A percentile compares a stretch with the other conserved stretches of the same genome.
These are phyloP conservation scores for Cercophora newfieldiana DNA, from an alignment of 495 filamentous ascomycete species.

Conservation along the genomic window DNA sequence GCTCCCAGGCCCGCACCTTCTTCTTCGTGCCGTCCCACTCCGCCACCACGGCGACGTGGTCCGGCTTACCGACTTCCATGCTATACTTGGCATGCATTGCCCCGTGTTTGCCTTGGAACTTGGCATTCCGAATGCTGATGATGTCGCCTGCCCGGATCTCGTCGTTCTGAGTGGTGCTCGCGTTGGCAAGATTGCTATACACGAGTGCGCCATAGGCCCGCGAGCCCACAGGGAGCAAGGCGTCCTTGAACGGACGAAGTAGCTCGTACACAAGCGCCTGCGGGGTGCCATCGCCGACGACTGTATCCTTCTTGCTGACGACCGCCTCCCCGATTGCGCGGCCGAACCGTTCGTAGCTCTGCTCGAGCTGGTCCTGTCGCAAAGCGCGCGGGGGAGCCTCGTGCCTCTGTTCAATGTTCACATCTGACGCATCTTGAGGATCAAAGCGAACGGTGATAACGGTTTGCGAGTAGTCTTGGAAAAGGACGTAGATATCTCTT, in stretches of 20 bases:
- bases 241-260: slow-evolving; percentile 68
- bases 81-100: slow-evolving; percentile 93
- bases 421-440: slow-evolving; percentile 67
- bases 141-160: slow-evolving; percentile 95
- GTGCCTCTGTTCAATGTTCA: slow-evolving; percentile 79
- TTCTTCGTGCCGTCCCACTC: slow-evolving; percentile 99
- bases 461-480: slow-evolving; percentile 94
- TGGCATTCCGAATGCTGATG: slow-evolving; percentile 88
- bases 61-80: slow-evolving; percentile 83
- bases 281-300: slow-evolving; percentile 82
- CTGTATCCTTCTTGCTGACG: slow-evolving; percentile 67
- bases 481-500: slow-evolving; percentile 82
- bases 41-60: slow-evolving; percentile 93
- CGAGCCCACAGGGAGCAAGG: slow-evolving; percentile 76
- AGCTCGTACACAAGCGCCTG: slow-evolving; percentile 75
- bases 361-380: slow-evolving; percentile 93
- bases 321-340: slow-evolving; percentile 69
- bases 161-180: slow-evolving; percentile 82
- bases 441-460: slow-evolving; percentile 82
- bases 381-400: slow-evolving; percentile 77
- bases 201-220: slow-evolving; percentile 90
- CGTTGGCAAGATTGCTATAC: slow-evolving; percentile 92
- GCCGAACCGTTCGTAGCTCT: slow-evolving; percentile 75
- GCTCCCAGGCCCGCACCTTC: slow-evolving; percentile 94
- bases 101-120: slow-evolving; percentile 93